A percentile compares a stretch with the other conserved stretches of the same genome.
These are phyloP conservation scores for Phytophthora uliginosa DNA, from an alignment of 352 stramenopile genomes.

Conservation along the genomic window DNA sequence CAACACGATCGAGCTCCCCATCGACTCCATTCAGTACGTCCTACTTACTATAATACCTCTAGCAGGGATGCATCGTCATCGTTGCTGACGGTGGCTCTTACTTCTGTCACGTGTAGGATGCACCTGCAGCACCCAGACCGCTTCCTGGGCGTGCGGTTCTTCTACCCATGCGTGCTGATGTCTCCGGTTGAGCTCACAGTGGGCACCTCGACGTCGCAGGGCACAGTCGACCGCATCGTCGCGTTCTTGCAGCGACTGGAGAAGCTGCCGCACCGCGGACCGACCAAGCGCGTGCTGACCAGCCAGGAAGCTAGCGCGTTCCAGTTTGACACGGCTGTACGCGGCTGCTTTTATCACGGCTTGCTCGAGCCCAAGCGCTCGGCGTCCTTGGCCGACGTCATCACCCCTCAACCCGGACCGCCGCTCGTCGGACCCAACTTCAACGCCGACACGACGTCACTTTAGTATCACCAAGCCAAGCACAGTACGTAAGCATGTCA, in stretches of 20 bases:
- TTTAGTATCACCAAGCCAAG: constrained; percentile 26
- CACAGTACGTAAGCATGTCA: not conserved
- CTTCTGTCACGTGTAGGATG: constrained; percentile 21
- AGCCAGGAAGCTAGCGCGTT: constrained; percentile 67
- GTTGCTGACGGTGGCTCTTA: not conserved
- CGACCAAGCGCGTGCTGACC: constrained; percentile 65
- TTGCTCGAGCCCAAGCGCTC: constrained; percentile 59
- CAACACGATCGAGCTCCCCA: constrained; percentile 66
- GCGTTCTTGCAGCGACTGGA: constrained; percentile 60
- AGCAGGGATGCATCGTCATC: not conserved
- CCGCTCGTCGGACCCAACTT: constrained; percentile 44
- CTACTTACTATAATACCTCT: not conserved
- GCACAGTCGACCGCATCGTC: constrained; percentile 56
- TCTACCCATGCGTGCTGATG: constrained; percentile 76
- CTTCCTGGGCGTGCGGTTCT: constrained; percentile 79
- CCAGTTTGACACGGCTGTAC: constrained; percentile 73
- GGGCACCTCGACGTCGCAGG: constrained; percentile 44
- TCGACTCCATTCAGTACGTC: constrained; percentile 75
- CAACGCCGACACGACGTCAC: constrained; percentile 45
- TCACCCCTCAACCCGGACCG: constrained; percentile 50
- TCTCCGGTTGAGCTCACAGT: constrained; percentile 70
- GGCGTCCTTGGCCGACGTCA: constrained; percentile 47
- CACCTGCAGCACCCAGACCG: constrained; percentile 55
- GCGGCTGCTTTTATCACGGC: constrained; percentile 70
- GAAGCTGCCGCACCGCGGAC: constrained; percentile 72